Base-by-base conservation (phyloP, 768 basidiomycete genomes). In the Coprinopsis sp. region DNA sequence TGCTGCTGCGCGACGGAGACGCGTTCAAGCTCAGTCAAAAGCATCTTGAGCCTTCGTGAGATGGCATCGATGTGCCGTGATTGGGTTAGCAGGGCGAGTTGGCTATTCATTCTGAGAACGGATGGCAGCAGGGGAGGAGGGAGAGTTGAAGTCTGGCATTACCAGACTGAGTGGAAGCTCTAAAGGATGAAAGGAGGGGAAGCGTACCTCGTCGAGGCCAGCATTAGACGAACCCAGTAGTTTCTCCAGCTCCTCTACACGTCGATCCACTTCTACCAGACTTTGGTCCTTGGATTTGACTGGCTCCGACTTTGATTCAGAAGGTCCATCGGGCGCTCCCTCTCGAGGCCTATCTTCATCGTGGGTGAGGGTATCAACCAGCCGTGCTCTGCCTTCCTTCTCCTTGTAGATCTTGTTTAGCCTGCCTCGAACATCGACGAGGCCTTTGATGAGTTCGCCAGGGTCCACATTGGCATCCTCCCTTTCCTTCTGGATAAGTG, bases 61-160 rank as follows among this genome's bases (percentile, higher is more conserved):
- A 97, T 87, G 10, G 91, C 88, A 64, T 99, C 96, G 40, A 98
- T 84, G 59, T 98, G 93, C 13, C 94, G 82, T 0, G 96, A 95
- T 68, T 97, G 93, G 0, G 95, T 90, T 37, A 99, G 81, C 13
- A 97, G 73, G 6, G 83, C 79, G 19, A 98, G 70, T 61, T 96
- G 92, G 18, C 81, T 80, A 58, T 90, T 91, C 34, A 97, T 79
- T 34, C 88, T 81, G 14, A 79, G 78, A 44, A 97, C 74, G 39
- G 89, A 77, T 0, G 90, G 84, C 3, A 96, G 69, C n/a, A 97
- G 72, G 2, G 90, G 88, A 4, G 84, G 76, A 0, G 89, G 85
- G 14, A 91, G 72, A 1, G 84, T 83, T 0, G 86, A 78, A 1
- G 77, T 70, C 87, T 90, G 51, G 31, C 6, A 14, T 33, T n/a